Base-by-base conservation (phyloP, 2,329 filamentous ascomycete genomes). In the Teratosphaeria viscida region DNA sequence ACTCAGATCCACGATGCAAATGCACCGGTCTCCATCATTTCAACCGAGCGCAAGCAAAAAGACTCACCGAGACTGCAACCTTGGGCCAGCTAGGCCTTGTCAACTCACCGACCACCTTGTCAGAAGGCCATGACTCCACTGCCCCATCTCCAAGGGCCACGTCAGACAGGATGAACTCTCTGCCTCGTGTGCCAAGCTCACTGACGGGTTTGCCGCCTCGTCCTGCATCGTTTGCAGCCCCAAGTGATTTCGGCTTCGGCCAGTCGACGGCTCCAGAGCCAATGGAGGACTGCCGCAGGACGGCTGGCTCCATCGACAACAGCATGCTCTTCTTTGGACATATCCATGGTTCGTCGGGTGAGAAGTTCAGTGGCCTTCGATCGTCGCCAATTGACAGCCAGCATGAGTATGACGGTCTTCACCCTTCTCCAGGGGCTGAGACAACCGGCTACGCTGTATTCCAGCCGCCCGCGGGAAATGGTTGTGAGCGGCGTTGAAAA, bases 21-120 rank as follows among this genome's bases (percentile, higher is more conserved):
- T 74, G 72, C 64, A 56, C 59, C 23, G 39, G 60, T 26, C 66
- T 74, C 43, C 68, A 72, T 57, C 61, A 65, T 10, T 74, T 72
- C 65, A 74, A 73, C 58, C 65, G 66, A 52, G 61, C 65, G 55
- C 60, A 66, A 10, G 69, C 65, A 14, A 58, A 54, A 26, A 54
- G 27, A 54, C 53, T 54, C 19, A 54, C 34, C 12, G 27, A 54
- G 19, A 54, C 27, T 54, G 34, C 27, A 32, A 37, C 19, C 27
- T 34, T 54, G 26, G 53, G 34, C 23, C 34, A 37, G 5, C 32
- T 37, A 4, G 34, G 53, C 53, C 19, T 54, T 34, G 27, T 19
- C 2, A 54, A 32, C 16, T 54, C 53, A 14, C 53, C 53, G 7
- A 32, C 43, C 43, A 49, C 43, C 43, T 19, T 19, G 19, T 49